Conservation (phyloP, 148 eudicot genomes). For the Salicornia ramosissima region DNA sequence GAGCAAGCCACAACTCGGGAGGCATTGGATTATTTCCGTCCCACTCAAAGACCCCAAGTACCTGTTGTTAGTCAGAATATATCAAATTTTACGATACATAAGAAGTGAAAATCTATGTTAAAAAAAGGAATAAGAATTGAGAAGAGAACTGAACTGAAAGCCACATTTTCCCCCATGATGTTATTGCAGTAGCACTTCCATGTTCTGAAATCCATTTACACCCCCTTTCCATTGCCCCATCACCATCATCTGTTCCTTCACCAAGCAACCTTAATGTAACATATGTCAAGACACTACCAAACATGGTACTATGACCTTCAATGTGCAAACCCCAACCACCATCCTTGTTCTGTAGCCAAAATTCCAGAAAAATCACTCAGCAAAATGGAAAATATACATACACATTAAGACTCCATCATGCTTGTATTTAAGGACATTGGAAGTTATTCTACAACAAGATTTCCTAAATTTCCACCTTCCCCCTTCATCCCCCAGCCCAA, state of each 20-base stretch:
- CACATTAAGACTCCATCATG: background rate
- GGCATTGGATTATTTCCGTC: conserved; percentile 95
- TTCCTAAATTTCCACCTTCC: background rate
- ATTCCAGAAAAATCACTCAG: conserved; percentile 10
- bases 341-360: conserved; percentile 67
- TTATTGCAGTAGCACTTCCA: conserved; percentile 86
- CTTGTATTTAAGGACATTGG: background rate
- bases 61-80: conserved; percentile 40
- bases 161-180: conserved; percentile 99
- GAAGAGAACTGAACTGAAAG: conserved; percentile 72
- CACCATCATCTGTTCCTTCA: conserved; percentile 79
- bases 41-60: conserved; percentile 96
- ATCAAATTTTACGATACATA: conserved; percentile 4
- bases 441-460: background rate
- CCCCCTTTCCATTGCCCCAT: conserved; percentile 88
- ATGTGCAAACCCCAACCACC: conserved; percentile 99
- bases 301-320: conserved; percentile 97
- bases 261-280: conserved; percentile 92
- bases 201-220: conserved; percentile 82
- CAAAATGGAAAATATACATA: background rate
- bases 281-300: conserved; percentile 83
- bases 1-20: conserved; percentile 92
- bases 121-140: conserved; percentile 1
- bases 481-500: background rate
- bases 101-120: background rate